Base-by-base conservation (phyloP, 2,329 filamentous ascomycete species). In the Fusarium sp. region DNA sequence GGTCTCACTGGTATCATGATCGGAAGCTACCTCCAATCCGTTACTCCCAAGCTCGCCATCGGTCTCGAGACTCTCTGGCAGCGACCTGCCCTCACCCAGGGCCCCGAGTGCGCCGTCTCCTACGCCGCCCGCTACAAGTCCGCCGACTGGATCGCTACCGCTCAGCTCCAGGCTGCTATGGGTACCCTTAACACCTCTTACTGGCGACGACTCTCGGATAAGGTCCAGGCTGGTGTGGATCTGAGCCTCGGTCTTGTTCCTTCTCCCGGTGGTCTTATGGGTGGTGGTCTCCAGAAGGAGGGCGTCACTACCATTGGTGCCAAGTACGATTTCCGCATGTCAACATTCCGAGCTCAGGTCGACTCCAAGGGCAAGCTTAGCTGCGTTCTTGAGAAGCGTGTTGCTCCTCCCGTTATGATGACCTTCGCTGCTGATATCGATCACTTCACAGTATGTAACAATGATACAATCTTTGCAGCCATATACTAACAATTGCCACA, bases 281-380 rank as follows among this genome's bases (percentile, higher is more conserved):
- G 93, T 74, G 88, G 86, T 62, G 89, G 89, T 45, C 78, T 90
- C 53, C 88, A 90, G 79, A 95, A 94, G 80, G 94, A 99, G 80
- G 96, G 96, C 56, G 87, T 93, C 64, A 94, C 96, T 53, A 93
- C 94, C 54, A 87, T 98, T 74, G 96, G 95, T 75, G 93, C 94
- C 78, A 99, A 99, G 83, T 99, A 99, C 82, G 95, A 97, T 79
- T 99, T 99, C 88, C 89, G 93, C 77, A 92, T 94, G 83, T 96
- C 93, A 55, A 96, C 93, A 49, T 97, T 97, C 89, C 90, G 95
- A 70, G 96, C 95, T 43, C 96, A 99, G 83, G 87, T 98, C 73
- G 96, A 99, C 82, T 96, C 94, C 75, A 90, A 93, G 78, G 96
- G 96, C 79, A 97, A 97, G 84, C 86, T 99, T 64, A 93, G 91